These are phyloP conservation scores for Nyctanthes arbortristis DNA, from an alignment of 257 asterid species.

Conservation along the genomic window DNA sequence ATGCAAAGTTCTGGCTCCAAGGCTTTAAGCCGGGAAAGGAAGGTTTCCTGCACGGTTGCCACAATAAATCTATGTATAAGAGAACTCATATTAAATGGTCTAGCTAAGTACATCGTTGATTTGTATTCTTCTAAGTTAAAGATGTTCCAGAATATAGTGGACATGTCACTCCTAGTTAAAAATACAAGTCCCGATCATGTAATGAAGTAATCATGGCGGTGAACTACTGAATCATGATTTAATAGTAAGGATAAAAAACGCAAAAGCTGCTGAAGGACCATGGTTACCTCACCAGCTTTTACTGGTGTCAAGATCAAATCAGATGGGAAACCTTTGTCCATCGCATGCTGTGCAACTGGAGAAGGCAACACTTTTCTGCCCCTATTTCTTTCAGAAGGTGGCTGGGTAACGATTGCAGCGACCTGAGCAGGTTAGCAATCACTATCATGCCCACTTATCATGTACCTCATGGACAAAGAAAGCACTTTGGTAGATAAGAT, in stretches of 20 bases:
- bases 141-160: background rate
- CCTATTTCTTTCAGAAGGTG: conserved; percentile 87
- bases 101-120: conserved; percentile 1
- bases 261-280: background rate
- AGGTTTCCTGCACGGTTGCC: conserved; percentile 60
- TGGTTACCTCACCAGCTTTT: conserved; percentile 81
- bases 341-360: conserved; percentile 88
- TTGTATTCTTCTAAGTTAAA: background rate
- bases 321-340: conserved; percentile 71
- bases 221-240: background rate
- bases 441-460: background rate
- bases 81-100: background rate
- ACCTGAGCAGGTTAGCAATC: conserved; percentile 42
- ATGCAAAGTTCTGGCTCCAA: conserved; percentile 93
- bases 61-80: conserved; percentile 8
- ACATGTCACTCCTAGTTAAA: background rate
- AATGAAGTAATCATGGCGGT: background rate
- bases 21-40: conserved; percentile 57
- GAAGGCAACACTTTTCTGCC: conserved; percentile 93
- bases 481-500: background rate
- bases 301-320: conserved; percentile 75
- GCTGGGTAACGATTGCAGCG: conserved; percentile 91
- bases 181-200: background rate
- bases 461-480: background rate
- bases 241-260: background rate